Base-by-base conservation (phyloP, 192 early-diverging fungal genomes). In the Podila epicladia region DNA sequence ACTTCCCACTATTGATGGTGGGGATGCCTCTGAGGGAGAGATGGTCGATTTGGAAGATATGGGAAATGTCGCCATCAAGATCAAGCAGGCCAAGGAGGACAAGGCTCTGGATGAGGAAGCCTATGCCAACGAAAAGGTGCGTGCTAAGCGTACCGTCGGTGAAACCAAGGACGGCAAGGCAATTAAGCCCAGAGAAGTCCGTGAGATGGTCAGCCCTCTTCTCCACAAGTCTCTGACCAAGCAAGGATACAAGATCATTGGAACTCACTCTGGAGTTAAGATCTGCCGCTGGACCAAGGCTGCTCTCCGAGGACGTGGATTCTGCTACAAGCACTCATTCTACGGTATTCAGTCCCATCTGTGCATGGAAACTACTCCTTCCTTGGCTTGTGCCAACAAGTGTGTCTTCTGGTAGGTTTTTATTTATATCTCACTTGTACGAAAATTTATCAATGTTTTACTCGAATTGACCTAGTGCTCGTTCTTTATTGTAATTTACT, bases 271-370 rank as follows among this genome's bases (percentile, higher is more conserved):
- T 28, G 93, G 91, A 28, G 92, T 94, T 35, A 94, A 93, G 82
- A 87, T 94, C 32, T 93, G 92, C 68, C 87, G 93, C n/a, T 94
- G 93, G 93, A 94, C 93, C 20, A 94, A 93, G 75, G 82, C 90
- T 26, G 90, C 90, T 67, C 73, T 94, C 37, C 83, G 93, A 57
- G 91, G 91, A 19, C 86, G 91, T 65, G 93, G 86, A 28, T 91
- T 91, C 67, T 94, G 93, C 69, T 94, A 94, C 64, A 94, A 94
- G 64, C 91, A 92, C 75, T 90, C 90, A 4, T 92, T 94, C 82
- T 94, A 93, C 53, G 93, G 93, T 17, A 93, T 94, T 49, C 89
- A 92, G 62, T 89, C 88, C 2, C 91, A 94, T 75, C 64, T 88
- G 22, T 94, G 93, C 70, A 93, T 93, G 87, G 93, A 94, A 65